A percentile compares a stretch with the other conserved stretches of the same genome.
Evolutionary conservation across 768 basidiomycete species (phyloP).

Genomic region (Lanmaoa rubissima): DNA sequence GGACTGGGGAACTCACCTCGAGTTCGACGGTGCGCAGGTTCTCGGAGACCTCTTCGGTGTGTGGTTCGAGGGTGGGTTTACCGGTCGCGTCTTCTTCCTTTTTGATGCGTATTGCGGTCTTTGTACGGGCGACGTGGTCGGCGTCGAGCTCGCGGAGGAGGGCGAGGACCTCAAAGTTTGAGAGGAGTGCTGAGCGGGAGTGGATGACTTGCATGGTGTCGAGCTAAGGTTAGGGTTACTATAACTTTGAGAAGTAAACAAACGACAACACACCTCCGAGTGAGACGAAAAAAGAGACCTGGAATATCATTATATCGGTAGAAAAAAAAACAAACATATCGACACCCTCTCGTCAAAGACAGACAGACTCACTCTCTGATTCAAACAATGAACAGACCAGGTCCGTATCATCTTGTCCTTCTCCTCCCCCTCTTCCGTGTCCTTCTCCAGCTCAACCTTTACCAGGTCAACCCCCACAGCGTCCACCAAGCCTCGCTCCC

Average conservation of each 20-base stretch:
- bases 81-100: slow-evolving; percentile 67
- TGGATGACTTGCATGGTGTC: slow-evolving; percentile 35
- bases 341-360: neutral
- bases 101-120: slow-evolving; percentile 68
- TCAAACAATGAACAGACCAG: slow-evolving; percentile 57
- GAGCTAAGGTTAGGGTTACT: slow-evolving; percentile 23
- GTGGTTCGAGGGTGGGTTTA: slow-evolving; percentile 30
- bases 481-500: slow-evolving; percentile 71
- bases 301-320: slow-evolving; percentile 2
- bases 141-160: slow-evolving; percentile 75
- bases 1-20: slow-evolving; percentile 40
- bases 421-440: slow-evolving; percentile 1
- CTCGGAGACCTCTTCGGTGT: slow-evolving; percentile 62
- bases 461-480: slow-evolving; percentile 77
- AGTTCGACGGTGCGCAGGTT: slow-evolving; percentile 85
- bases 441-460: slow-evolving; percentile 17
- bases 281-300: slow-evolving; percentile 10
- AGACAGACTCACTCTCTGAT: neutral
- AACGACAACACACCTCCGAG: slow-evolving; percentile 23
- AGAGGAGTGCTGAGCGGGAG: slow-evolving; percentile 74
- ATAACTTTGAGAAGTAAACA: slow-evolving; percentile 20
- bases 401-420: slow-evolving; percentile 30
- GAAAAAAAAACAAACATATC: slow-evolving; percentile 13
- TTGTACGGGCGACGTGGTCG: slow-evolving; percentile 68
- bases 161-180: slow-evolving; percentile 82